A percentile compares a stretch with the other conserved stretches of the same genome.
phyloP scores from a whole-genome alignment of 2,329 filamentous ascomycete genomes.

The Geoglossum cookeanum region DNA sequence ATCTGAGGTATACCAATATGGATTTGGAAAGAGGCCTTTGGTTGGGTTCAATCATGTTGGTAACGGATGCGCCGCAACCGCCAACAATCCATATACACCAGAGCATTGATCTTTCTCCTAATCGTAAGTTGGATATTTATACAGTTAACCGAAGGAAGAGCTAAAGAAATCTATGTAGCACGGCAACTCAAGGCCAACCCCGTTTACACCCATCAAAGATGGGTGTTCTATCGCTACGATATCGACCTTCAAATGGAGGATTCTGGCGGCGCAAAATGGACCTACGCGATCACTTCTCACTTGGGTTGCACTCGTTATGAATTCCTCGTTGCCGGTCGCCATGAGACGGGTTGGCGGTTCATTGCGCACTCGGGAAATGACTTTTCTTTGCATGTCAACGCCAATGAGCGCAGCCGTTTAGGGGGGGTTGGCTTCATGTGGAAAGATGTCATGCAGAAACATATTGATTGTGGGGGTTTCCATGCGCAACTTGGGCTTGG shows the following conservation, averaged over 20 bases:
- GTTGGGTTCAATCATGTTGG: conserved; percentile 82
- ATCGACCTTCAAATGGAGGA: conserved; percentile 82
- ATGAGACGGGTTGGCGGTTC: conserved; percentile 88
- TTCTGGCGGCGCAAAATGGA: conserved; percentile 62
- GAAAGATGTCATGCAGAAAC: conserved; percentile 97
- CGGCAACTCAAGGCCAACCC: conserved; percentile 64
- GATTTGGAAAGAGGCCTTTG: conserved; percentile 78
- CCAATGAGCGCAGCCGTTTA: conserved; percentile 66
- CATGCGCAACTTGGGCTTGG: conserved; percentile 84
- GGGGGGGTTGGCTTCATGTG: conserved; percentile 93
- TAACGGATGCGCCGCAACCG: conserved; percentile 78
- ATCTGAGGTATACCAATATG: conserved; percentile 93
- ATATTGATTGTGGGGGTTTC: conserved; percentile 88
- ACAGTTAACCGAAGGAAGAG: not conserved
- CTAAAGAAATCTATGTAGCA: conserved; percentile 17
- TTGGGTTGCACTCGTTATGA: conserved; percentile 96
- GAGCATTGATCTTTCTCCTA: conserved; percentile 77
- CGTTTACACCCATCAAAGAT: conserved; percentile 79
- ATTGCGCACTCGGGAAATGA: conserved; percentile 93
- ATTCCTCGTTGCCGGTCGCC: conserved; percentile 77
- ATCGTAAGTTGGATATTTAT: conserved; percentile 27
- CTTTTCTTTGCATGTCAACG: conserved; percentile 72
- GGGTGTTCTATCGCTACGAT: conserved; percentile 93
- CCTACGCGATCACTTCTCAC: conserved; percentile 93
- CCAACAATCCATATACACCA: conserved; percentile 93